Base-by-base conservation (phyloP, 768 basidiomycete genomes). In the Kondoa subrosea region DNA sequence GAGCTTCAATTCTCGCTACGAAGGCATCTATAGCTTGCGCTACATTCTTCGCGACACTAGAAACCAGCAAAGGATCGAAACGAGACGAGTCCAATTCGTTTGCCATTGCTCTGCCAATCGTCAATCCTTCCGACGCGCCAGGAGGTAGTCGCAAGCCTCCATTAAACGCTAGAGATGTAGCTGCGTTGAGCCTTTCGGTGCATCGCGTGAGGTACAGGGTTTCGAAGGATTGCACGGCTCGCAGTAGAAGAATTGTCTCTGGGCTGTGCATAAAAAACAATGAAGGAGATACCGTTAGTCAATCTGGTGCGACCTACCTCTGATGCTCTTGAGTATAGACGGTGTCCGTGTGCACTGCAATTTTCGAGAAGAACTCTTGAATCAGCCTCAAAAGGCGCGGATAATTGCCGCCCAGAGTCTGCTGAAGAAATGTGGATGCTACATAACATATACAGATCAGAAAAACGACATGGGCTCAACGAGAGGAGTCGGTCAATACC, bases 341-440 rank as follows among this genome's bases (percentile, higher is more conserved):
- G 0, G 95, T 97, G 74, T 97, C 93, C 1, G 95, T 95, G 75
- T 96, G 89, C 14, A 93, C 87, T 1, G 90, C 85, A 65, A 97
- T 90, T 76, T 91, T 91, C 32, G 87, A 85, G 76, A 99, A 99
- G 78, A 99, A 95, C 56, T 91, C 91, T 66, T 99, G 95, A 78
- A 99, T 92, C 1, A 96, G 81, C 12, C 95, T 83, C 8, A 99
- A 76, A 1, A 99, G 80, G 62, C 84, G 83, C 1, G 92, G 90
- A 77, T 97, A 97, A 21, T 88, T 87, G 1, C 84, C 80, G 71
- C 86, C 85, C 56, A 99, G 79, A 2, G 89, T 88, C 73, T 92
- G 91, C 72, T 96, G 91, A 14, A 96, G 77, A 77, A 97, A 97
- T 0, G 84, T 82, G 0, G 93, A 96, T 21, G 82, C 91, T 95